Evolutionary conservation across 202 grass and related monocot species (phyloP), one percentile per base, ranked within the genome.

Genomic region (Carex arenaria): DNA sequence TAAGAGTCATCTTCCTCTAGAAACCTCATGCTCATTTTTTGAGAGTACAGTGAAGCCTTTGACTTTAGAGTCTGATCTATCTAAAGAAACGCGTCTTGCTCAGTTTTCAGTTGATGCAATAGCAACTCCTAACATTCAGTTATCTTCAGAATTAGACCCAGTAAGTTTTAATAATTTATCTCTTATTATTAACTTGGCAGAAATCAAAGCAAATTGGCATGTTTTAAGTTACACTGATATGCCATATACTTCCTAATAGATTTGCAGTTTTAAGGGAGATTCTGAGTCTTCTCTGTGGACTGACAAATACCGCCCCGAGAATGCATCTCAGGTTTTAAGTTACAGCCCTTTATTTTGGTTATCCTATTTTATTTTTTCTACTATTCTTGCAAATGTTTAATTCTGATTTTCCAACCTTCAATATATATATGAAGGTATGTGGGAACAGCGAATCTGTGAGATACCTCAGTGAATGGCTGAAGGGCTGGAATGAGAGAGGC

Each of bases 301-400:
- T 45, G 87, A 91, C 78, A 98, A 95, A 84, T 95, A 95, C 88
- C 86, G 70, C 18, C 95, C 95, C 26, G 95, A 95, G 88, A 86
- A 90, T 89, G 84, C 86, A 38, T 90, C 89, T 26, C 86, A 98
- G 91, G 95, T 98, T 81, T 49, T 49, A 49, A 98, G 56, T 63
- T 65, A 4, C 36, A 65, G 1, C 17, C 73, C 15, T 57, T 78
- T 78, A 54, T 19, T 59, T 78, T 78, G 28, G 72, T 51, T 72
- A 85, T 53, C 71, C 14, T 54, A 40, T 57, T 79, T 81, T 28
- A 68, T 42, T 56, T 59, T 54, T 71, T 20, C 72, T 74, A 64
- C 23, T 15, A 18, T 64, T 55, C 22, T 31, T 36, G 19, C 13
- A 67, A 82, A 65, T 82, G 15, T 52, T 82, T 36, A 66, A 32